These are phyloP conservation scores for Yueomyces sp. DNA, from an alignment of 1,139 yeast genomes.

Conservation along the genomic window DNA sequence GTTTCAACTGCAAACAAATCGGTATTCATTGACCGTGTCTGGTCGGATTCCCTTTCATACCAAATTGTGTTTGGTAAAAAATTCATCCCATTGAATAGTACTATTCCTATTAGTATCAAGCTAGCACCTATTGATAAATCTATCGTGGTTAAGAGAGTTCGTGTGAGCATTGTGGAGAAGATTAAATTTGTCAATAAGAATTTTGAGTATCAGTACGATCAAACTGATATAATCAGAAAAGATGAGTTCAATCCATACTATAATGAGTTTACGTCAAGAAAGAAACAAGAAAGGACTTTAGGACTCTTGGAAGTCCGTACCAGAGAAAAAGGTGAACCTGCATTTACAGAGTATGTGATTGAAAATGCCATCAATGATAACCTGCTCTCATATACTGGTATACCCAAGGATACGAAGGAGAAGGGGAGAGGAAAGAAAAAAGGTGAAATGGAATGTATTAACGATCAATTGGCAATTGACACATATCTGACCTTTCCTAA, in stretches of 20 bases:
- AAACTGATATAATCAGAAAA: slow-evolving; percentile 31
- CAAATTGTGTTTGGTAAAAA: slow-evolving; percentile 68
- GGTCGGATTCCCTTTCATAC: slow-evolving; percentile 73
- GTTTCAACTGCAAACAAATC: slow-evolving; percentile 68
- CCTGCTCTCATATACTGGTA: slow-evolving; percentile 45
- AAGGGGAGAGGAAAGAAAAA: slow-evolving; percentile 1
- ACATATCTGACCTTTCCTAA: slow-evolving; percentile 17
- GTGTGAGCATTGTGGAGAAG: slow-evolving; percentile 60
- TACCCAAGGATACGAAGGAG: slow-evolving; percentile 16
- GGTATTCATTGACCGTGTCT: slow-evolving; percentile 64
- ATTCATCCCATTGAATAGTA: slow-evolving; percentile 59
- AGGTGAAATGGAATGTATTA: slow-evolving; percentile 11
- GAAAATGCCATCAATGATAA: slow-evolving; percentile 49
- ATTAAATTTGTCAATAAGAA: slow-evolving; percentile 54
- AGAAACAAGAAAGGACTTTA: slow-evolving; percentile 38
- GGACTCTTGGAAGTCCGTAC: slow-evolving; percentile 55
- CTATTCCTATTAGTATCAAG: slow-evolving; percentile 48
- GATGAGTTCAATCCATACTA: slow-evolving; percentile 27
- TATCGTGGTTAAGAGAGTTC: slow-evolving; percentile 56
- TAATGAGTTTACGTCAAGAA: slow-evolving; percentile 14
- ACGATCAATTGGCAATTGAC: slow-evolving; percentile 21
- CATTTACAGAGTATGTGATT: slow-evolving; percentile 52
- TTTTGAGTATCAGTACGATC: slow-evolving; percentile 43
- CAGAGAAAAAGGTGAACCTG: slow-evolving; percentile 29
- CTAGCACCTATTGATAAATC: slow-evolving; percentile 62